phyloP scores from a whole-genome alignment of 83 land plant species.

The Diphasiastrum complanatum region DNA sequence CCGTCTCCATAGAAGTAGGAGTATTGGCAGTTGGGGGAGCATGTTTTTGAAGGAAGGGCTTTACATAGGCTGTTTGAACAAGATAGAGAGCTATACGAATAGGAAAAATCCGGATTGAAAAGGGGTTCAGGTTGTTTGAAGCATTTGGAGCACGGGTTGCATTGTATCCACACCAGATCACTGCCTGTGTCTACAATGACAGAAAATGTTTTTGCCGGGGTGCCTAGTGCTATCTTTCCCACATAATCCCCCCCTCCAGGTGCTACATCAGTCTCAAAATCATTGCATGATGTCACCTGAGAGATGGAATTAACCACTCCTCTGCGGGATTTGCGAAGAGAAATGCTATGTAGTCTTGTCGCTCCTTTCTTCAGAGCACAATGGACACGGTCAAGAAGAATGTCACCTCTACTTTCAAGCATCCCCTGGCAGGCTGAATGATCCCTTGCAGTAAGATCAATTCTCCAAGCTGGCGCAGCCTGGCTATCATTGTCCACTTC shows the following conservation, averaged over 20 bases:
- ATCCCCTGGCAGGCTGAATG: too few relatives aligned
- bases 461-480: too few relatives aligned
- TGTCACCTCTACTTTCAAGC: too few relatives aligned
- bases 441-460: too few relatives aligned
- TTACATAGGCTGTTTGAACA: neutral
- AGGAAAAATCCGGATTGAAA: neutral
- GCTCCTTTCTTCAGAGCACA: too few relatives aligned
- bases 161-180: slow-evolving; percentile 8
- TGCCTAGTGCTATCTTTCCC: neutral
- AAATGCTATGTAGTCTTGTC: too few relatives aligned
- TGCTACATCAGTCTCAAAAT: too few relatives aligned
- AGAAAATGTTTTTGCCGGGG: neutral
- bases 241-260: slow-evolving; percentile 9
- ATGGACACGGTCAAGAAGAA: too few relatives aligned
- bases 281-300: too few relatives aligned
- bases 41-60: neutral
- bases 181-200: slow-evolving; percentile 11
- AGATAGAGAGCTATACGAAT: neutral
- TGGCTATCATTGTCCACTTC: too few relatives aligned
- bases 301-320: too few relatives aligned
- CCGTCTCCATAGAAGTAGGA: slow-evolving; percentile 8
- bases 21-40: slow-evolving; percentile 1
- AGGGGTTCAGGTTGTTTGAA: neutral
- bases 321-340: too few relatives aligned
- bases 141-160: slow-evolving; percentile 1